Percentiles rank a stretch among this genome's conserved stretches.
Conservation (phyloP, 805 yeast species). For the Yarrowia deformans region DNA sequence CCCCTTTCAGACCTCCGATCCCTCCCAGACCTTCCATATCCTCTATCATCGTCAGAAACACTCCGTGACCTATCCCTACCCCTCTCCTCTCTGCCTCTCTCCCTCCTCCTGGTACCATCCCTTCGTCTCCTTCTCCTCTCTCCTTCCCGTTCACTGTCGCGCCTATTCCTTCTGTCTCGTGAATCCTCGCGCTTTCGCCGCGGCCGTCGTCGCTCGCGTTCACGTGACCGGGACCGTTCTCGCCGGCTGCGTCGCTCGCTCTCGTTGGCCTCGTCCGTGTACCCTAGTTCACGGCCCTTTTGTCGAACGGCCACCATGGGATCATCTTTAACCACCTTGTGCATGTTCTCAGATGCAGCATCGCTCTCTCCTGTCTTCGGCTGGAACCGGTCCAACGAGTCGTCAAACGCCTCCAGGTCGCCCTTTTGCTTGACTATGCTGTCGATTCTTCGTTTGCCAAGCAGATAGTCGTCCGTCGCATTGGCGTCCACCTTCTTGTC, state of each 20-base stretch:
- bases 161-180: not conserved
- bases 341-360: not conserved
- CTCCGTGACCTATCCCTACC: not conserved
- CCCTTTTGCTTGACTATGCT: conserved; percentile 16
- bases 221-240: conserved; percentile 16
- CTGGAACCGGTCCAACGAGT: conserved; percentile 39
- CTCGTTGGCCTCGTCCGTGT: conserved; percentile 32
- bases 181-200: conserved; percentile 11
- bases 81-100: not conserved
- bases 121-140: conserved; percentile 5
- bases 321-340: conserved; percentile 23
- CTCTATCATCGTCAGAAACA: not conserved
- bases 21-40: not conserved
- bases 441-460: conserved; percentile 61
- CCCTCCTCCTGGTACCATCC: not conserved
- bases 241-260: conserved; percentile 42
- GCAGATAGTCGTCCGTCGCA: conserved; percentile 54
- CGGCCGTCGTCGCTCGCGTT: not conserved
- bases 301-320: conserved; percentile 26
- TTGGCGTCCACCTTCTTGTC: conserved; percentile 43
- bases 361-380: not conserved
- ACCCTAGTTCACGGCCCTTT: conserved; percentile 3
- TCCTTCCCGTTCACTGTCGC: conserved; percentile 5
- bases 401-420: conserved; percentile 32
- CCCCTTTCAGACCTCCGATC: not conserved